phyloP scores from a whole-genome alignment of 2,329 filamentous ascomycete species.

The Ramularia collo-cygni region DNA sequence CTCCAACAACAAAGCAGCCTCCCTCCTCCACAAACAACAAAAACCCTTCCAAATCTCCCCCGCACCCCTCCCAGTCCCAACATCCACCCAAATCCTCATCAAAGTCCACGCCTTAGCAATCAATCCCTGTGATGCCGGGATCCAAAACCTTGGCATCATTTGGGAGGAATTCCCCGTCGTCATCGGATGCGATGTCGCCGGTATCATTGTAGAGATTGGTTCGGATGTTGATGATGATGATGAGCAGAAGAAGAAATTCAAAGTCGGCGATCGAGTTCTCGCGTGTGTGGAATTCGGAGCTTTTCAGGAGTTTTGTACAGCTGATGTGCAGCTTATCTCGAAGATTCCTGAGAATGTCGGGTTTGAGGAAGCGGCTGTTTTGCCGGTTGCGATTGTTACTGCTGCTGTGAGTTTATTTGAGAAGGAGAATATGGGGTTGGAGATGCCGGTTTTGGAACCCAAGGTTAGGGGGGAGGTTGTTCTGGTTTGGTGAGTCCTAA shows the following conservation, averaged over 20 bases:
- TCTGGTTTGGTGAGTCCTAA: too few species aligned
- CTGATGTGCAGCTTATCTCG: slow-evolving; percentile 8
- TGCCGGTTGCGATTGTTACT: slow-evolving; percentile 19
- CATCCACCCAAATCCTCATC: slow-evolving; percentile 30
- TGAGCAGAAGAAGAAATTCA: too few species aligned
- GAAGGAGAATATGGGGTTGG: slow-evolving; percentile 11
- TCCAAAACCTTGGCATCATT: slow-evolving; percentile 25
- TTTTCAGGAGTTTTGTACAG: slow-evolving; percentile 20
- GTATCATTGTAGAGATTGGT: slow-evolving; percentile 26
- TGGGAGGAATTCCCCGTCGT: slow-evolving; percentile 24
- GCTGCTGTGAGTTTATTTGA: slow-evolving; percentile 18
- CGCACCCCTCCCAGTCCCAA: slow-evolving; percentile 18
- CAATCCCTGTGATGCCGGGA: slow-evolving; percentile 34
- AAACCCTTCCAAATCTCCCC: slow-evolving; percentile 16
- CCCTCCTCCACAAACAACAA: too few species aligned
- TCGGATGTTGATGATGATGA: too few species aligned
- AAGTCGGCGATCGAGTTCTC: slow-evolving; percentile 5
- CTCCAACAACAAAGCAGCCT: too few species aligned
- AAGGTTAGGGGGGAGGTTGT: slow-evolving; percentile 29
- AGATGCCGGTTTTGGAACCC: slow-evolving; percentile 5
- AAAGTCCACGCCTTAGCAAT: slow-evolving; percentile 33
- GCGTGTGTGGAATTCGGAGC: slow-evolving; percentile 9
- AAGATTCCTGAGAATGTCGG: slow-evolving; percentile 17
- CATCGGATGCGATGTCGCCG: slow-evolving; percentile 24
- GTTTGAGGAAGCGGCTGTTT: slow-evolving; percentile 16